Conservation (phyloP, 2,329 filamentous ascomycete species). For the Aureobasidium subglaciale region DNA sequence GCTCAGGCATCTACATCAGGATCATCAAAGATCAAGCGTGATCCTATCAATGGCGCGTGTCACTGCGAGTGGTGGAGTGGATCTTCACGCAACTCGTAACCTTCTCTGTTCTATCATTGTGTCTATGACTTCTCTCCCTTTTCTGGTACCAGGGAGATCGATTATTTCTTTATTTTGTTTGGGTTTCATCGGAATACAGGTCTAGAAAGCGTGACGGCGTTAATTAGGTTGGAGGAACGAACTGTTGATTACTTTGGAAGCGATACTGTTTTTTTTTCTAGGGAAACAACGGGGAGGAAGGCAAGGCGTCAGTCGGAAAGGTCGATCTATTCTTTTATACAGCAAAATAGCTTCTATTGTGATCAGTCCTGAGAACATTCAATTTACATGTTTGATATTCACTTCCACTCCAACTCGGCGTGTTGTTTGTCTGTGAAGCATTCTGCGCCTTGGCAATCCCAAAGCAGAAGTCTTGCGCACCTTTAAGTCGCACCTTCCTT, state of each 20-base stretch:
- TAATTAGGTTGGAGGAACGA: not conserved
- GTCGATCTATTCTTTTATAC: not conserved
- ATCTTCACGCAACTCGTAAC: not conserved
- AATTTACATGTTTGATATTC: not conserved
- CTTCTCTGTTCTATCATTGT: not conserved
- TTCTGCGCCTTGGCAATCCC: not conserved
- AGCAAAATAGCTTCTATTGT: constrained; percentile 3
- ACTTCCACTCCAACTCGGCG: not conserved
- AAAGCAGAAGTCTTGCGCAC: not conserved
- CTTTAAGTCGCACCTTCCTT: not conserved
- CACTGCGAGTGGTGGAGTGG: constrained; percentile 32
- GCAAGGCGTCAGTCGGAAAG: not conserved
- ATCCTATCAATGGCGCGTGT: constrained; percentile 23
- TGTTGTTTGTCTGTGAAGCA: not conserved
- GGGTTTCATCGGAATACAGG: not conserved
- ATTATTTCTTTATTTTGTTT: not conserved
- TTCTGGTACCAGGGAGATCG: constrained; percentile 8
- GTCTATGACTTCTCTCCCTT: constrained; percentile 1
- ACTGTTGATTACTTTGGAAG: not conserved
- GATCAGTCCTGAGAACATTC: not conserved
- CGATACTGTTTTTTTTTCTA: constrained; percentile 1
- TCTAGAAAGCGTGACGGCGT: constrained; percentile 6
- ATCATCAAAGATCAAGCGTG: constrained; percentile 15
- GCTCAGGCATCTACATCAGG: not conserved
- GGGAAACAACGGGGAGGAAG: not conserved